Evolutionary conservation across 345 rosid species (phyloP), one percentile per base, ranked within the genome.

Genomic region (sweet orange (Citrus sinensis)): DNA sequence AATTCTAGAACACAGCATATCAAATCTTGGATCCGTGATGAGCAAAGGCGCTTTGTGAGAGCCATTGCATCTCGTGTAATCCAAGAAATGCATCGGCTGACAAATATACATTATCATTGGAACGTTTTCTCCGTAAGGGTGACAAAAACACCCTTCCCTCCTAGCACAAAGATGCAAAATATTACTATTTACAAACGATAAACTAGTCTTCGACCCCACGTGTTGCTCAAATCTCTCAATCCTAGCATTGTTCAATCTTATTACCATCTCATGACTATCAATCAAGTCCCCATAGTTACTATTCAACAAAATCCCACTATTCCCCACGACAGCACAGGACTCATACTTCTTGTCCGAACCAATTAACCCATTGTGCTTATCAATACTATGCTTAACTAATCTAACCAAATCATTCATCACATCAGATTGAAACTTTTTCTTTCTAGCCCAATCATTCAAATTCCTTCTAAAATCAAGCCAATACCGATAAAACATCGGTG

Each of bases 251-350:
- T 95, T 95, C 84, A 95, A 80, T 17, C 99, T 85, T 29, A 95
- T 90, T 35, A 95, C 99, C 32, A 85, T 71, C 87, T 95, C 96
- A 77, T 95, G 97, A n/a, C 85, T 75, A 81, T 95, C 98, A 77
- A 95, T 95, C 77, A 90, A 37, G 62, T 69, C 70, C 22, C 99
- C 99, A 40, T 87, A 75, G 20, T 87, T 84, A 35, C 74, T 85
- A 22, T 83, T 83, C 68, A 95, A 72, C 84, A 95, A 82, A 51
- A 93, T 92, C 37, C 99, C 99, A 74, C 97, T 93, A 60, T 95
- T 95, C 10, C 99, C 99, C 42, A 93, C 97, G 11, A 95, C 94
- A 14, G 99, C 99, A 82, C 98, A 95, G 72, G 99, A 91, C 9
- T 74, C 77, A 68, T 91, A 93, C 68, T 84, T 83, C 74, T 51